A percentile compares a stretch with the other conserved stretches of the same genome.
Conservation (phyloP, 1,284 basidiomycete genomes). For the Malassezia psittaci region DNA sequence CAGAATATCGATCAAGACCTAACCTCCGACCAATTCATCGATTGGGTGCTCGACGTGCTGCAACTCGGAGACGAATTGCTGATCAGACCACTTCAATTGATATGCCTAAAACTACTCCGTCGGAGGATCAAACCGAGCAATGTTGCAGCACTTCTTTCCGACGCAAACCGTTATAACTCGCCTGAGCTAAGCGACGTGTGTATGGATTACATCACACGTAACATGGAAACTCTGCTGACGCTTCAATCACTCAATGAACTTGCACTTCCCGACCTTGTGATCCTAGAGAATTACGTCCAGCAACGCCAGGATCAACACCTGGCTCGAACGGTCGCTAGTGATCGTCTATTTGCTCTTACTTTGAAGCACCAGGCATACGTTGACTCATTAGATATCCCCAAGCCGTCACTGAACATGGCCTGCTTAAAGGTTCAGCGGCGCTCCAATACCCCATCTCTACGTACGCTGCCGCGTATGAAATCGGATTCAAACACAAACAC, state of each 20-base stretch:
- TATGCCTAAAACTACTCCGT: conserved; percentile 58
- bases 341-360: conserved; percentile 57
- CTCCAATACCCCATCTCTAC: not conserved
- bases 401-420: conserved; percentile 49
- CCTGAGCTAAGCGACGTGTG: conserved; percentile 61
- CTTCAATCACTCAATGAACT: conserved; percentile 65
- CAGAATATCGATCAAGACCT: conserved; percentile 47
- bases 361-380: conserved; percentile 66
- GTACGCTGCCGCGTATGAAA: not conserved
- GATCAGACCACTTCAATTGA: conserved; percentile 68
- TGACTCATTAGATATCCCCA: conserved; percentile 68
- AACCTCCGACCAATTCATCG: conserved; percentile 66
- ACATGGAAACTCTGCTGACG: conserved; percentile 81
- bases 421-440: conserved; percentile 32
- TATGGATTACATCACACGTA: conserved; percentile 70
- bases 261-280: conserved; percentile 58
- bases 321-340: conserved; percentile 58
- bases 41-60: conserved; percentile 79
- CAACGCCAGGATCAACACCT: conserved; percentile 60
- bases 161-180: conserved; percentile 71
- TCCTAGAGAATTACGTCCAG: conserved; percentile 59
- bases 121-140: conserved; percentile 65
- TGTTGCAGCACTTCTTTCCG: conserved; percentile 67
- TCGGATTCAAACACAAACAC: not conserved
- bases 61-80: conserved; percentile 79